Evolutionary conservation across 2,329 filamentous ascomycete genomes (phyloP), one percentile per base, ranked within the genome.

Genomic region (Penicillium corylophilum): DNA sequence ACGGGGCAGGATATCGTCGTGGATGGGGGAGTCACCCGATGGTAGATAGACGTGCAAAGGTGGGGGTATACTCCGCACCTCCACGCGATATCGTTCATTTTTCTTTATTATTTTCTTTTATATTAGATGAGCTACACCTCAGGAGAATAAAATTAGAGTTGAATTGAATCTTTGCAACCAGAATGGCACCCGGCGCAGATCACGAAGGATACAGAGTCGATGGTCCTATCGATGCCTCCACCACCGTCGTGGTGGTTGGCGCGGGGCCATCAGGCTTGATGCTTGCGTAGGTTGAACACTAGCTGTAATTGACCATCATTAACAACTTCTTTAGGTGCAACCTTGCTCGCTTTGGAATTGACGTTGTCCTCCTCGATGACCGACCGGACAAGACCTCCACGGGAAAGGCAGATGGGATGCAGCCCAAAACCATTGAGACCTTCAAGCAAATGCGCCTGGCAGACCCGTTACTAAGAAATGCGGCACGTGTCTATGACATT

Each of bases 351-450:
- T 88, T 82, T 62, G 87, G 86, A 13, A 82, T 89, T 62, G 82
- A 82, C 49, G 79, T 82, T 3, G 78, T 80, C 36, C 78, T 90
- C 40, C 76, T 90, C 44, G 88, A 90, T 71, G 85, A 90, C 65
- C 76, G 87, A 56, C 75, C 81, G 29, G 82, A 87, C 61, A 83
- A 83, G 63, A 91, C 88, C 1, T 77, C 82, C 5, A 85, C 85
- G 8, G 87, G 87, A 38, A 77, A 82, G 50, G 86, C 86, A 55
- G 88, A 90, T 68, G 87, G 87, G 36, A 75, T 90, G 46, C 87
- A 90, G 64, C 87, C 87, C 40, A 90, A 90, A 72, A 87, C 86
- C 1, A 88, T 91, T 62, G 87, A 90, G 73, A 90, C 87, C 0
- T 81, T 90, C 61, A 81, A 83, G 55, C 87, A 89, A 71, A 83